Evolutionary conservation across 495 filamentous ascomycete species (phyloP).

Genomic region (Annulohypoxylon moriforme): DNA sequence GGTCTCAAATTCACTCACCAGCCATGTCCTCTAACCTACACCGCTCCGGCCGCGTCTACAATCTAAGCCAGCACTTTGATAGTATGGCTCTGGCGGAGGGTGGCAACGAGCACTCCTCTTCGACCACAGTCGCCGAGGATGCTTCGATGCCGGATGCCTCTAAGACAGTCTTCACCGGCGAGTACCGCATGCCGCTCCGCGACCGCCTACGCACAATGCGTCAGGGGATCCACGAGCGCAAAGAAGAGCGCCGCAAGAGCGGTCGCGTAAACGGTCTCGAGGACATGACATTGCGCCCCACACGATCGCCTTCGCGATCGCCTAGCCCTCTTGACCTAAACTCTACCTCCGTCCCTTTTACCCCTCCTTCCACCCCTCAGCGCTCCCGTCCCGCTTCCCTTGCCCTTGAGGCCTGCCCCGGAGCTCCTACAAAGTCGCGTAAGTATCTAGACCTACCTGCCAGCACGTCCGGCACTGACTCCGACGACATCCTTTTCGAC

Average conservation of each 20-base stretch:
- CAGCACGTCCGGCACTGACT: background rate
- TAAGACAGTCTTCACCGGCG: conserved; percentile 19
- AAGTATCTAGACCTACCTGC: background rate
- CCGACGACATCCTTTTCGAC: conserved; percentile 10
- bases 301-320: background rate
- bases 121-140: background rate
- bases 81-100: background rate
- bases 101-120: background rate
- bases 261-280: background rate
- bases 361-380: background rate
- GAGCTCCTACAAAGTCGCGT: background rate
- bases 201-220: conserved; percentile 15
- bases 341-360: background rate
- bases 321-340: background rate
- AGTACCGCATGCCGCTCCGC: conserved; percentile 10
- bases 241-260: background rate
- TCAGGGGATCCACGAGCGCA: background rate
- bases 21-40: conserved; percentile 13
- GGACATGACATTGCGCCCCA: background rate
- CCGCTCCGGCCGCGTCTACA: background rate
- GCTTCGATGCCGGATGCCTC: background rate
- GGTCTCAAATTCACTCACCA: background rate
- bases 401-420: background rate
- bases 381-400: background rate
- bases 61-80: background rate